Evolutionary conservation across 2,329 filamentous ascomycete species (phyloP).

Genomic region (Cercospora brassicicola): DNA sequence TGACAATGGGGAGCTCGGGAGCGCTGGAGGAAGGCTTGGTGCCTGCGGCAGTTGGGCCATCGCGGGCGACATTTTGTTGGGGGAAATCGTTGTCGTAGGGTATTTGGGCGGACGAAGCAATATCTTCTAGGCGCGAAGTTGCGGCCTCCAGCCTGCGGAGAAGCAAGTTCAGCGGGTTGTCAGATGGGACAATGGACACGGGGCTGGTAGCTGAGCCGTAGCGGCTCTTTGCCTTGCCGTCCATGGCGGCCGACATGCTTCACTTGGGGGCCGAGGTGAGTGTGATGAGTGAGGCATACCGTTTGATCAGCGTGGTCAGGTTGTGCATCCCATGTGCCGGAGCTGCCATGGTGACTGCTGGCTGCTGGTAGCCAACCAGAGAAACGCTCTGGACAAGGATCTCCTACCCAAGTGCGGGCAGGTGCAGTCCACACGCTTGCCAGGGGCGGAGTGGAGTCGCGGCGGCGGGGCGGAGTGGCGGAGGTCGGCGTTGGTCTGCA

Average conservation of each 20-base stretch:
- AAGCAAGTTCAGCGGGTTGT: conserved; percentile 52
- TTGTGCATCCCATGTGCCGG: conserved; percentile 78
- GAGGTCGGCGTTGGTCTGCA: neutral
- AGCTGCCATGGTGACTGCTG: conserved; percentile 15
- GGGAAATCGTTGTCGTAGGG: conserved; percentile 50
- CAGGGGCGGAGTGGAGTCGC: neutral
- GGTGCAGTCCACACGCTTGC: neutral
- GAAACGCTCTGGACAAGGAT: conserved; percentile 1
- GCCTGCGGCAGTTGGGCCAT: conserved; percentile 19
- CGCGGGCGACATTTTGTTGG: conserved; percentile 20
- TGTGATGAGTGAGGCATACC: conserved; percentile 54
- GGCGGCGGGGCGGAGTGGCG: neutral
- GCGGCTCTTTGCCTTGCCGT: conserved; percentile 18
- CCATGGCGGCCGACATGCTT: conserved; percentile 12
- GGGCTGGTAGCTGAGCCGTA: conserved; percentile 20
- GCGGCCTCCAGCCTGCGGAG: conserved; percentile 85
- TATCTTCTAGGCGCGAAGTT: conserved; percentile 93
- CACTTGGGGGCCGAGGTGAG: neutral
- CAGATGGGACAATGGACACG: conserved; percentile 22
- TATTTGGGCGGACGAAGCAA: conserved; percentile 68
- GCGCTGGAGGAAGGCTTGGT: conserved; percentile 38
- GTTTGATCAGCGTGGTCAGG: conserved; percentile 94
- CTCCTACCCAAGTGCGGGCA: neutral
- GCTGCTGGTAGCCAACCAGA: conserved; percentile 4
- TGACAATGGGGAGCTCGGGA: conserved; percentile 29